These are phyloP conservation scores for Plasmopara muralis DNA, from an alignment of 352 stramenopile species.

Conservation along the genomic window DNA sequence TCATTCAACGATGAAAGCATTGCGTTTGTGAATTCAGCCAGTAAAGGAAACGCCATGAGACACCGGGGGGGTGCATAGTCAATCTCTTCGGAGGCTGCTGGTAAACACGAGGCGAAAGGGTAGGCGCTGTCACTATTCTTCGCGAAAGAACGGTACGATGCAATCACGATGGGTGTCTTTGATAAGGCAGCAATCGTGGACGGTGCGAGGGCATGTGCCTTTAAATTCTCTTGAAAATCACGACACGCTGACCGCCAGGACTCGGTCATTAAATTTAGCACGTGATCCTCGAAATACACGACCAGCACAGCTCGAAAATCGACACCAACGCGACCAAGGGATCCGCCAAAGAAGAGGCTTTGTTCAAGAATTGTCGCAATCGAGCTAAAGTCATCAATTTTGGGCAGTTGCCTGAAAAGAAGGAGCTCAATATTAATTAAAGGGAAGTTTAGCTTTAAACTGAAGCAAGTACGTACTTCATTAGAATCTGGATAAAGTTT, in stretches of 20 bases:
- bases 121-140: constrained; percentile 21
- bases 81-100: constrained; percentile 12
- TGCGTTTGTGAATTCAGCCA: constrained; percentile 81
- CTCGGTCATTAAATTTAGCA: constrained; percentile 56
- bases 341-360: constrained; percentile 81
- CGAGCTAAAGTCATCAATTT: constrained; percentile 79
- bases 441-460: too few species aligned
- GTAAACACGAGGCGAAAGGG: constrained; percentile 13
- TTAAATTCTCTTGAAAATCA: constrained; percentile 61
- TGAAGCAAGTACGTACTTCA: constrained; percentile 40
- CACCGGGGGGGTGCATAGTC: constrained; percentile 64
- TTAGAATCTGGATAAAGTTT: constrained; percentile 75
- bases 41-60: constrained; percentile 83
- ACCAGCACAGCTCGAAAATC: constrained; percentile 78
- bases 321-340: constrained; percentile 69
- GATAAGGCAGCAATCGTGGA: constrained; percentile 22
- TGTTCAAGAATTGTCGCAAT: constrained; percentile 77
- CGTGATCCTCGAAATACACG: constrained; percentile 79
- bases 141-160: constrained; percentile 50
- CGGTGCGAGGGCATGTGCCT: constrained; percentile 29
- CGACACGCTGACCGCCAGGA: constrained; percentile 47
- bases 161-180: constrained; percentile 64
- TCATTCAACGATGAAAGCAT: constrained; percentile 79
- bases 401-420: constrained; percentile 61
- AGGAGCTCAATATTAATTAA: not conserved